A percentile compares a stretch with the other conserved stretches of the same genome.
Evolutionary conservation across 179 eudicot species (phyloP).

Genomic region (Gypsophila paniculata): DNA sequence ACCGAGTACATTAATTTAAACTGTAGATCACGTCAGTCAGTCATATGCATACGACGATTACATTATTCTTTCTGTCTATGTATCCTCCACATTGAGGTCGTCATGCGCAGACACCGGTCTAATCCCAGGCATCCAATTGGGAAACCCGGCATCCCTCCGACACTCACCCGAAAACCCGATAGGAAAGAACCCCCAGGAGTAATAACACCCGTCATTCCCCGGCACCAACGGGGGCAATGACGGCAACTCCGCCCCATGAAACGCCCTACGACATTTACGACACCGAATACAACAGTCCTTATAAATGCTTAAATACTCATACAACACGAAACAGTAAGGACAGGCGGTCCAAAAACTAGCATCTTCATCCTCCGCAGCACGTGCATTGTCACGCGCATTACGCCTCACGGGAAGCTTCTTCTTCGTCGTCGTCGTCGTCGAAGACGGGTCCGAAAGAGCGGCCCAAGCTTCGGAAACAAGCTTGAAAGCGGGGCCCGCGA

Average conservation of each 20-base stretch:
- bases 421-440: not conserved
- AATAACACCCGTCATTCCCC: slow-evolving; percentile 73
- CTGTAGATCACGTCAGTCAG: too few relatives aligned
- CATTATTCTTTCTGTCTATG: too few relatives aligned
- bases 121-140: slow-evolving; percentile 60
- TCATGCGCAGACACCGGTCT: slow-evolving; percentile 17
- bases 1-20: too few relatives aligned
- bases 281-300: slow-evolving; percentile 69
- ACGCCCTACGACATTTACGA: slow-evolving; percentile 62
- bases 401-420: not conserved
- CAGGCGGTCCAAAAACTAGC: slow-evolving; percentile 76
- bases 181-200: slow-evolving; percentile 89
- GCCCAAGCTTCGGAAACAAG: slow-evolving; percentile 75
- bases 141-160: slow-evolving; percentile 25
- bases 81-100: too few relatives aligned
- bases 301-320: slow-evolving; percentile 59
- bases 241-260: slow-evolving; percentile 47
- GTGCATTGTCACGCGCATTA: not conserved
- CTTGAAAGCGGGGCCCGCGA: slow-evolving; percentile 61
- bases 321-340: slow-evolving; percentile 76
- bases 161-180: slow-evolving; percentile 39
- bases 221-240: slow-evolving; percentile 66
- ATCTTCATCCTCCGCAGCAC: not conserved
- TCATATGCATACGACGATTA: too few relatives aligned
- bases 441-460: slow-evolving; percentile 42